Conservation (phyloP, 768 basidiomycete species). For the Paxillus ammoniavirescens region DNA sequence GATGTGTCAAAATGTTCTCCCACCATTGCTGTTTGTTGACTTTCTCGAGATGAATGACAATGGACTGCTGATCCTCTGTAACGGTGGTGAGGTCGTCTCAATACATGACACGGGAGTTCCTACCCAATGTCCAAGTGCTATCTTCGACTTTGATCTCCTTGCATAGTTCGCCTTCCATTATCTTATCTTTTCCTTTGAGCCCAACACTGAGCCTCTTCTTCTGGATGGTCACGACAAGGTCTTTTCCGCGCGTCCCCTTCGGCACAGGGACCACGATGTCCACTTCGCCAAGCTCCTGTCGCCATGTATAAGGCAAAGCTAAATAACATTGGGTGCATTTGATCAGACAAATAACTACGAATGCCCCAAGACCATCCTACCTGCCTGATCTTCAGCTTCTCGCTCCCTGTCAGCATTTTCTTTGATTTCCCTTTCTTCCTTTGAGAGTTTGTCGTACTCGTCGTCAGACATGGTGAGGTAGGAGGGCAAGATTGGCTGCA, state of each 20-base stretch:
- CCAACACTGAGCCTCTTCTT: slow-evolving; percentile 84
- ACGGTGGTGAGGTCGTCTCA: slow-evolving; percentile 6
- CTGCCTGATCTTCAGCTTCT: slow-evolving; percentile 81
- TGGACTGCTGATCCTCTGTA: slow-evolving; percentile 72
- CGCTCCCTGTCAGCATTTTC: slow-evolving; percentile 68
- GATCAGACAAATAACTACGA: slow-evolving; percentile 21
- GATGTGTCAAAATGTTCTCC: slow-evolving; percentile 93
- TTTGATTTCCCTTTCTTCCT: slow-evolving; percentile 70
- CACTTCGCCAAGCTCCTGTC: slow-evolving; percentile 83
- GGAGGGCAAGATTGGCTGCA: slow-evolving; percentile 21
- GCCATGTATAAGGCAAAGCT: slow-evolving; percentile 93
- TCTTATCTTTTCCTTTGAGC: slow-evolving; percentile 81
- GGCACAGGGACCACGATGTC: slow-evolving; percentile 84
- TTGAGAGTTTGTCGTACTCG: slow-evolving; percentile 73
- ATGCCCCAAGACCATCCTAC: slow-evolving; percentile 42
- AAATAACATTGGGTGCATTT: slow-evolving; percentile 7
- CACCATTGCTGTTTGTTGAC: slow-evolving; percentile 91
- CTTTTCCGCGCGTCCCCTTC: slow-evolving; percentile 78
- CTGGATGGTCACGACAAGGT: slow-evolving; percentile 70
- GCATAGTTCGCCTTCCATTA: slow-evolving; percentile 88
- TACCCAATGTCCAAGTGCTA: slow-evolving; percentile 95
- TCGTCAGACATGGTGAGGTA: slow-evolving; percentile 38
- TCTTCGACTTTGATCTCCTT: slow-evolving; percentile 95
- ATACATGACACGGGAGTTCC: slow-evolving; percentile 10
- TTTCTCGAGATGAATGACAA: slow-evolving; percentile 84